Evolutionary conservation across 140 eudicot genomes (phyloP).

Genomic region (Erigeron philadelphicus): DNA sequence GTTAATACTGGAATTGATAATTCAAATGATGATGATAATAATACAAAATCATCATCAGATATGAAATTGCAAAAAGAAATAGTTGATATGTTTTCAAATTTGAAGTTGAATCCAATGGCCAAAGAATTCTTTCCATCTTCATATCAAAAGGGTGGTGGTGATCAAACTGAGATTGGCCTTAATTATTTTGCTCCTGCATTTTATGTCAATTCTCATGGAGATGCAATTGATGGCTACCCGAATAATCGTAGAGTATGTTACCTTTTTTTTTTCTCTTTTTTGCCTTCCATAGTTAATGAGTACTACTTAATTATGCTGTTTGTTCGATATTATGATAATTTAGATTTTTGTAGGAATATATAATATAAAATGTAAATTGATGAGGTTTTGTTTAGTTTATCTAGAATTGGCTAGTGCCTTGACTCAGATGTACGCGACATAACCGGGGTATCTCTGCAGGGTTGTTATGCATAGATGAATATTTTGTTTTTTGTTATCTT

Average conservation of each 20-base stretch:
- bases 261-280: conserved; percentile 21
- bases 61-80: conserved; percentile 50
- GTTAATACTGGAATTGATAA: conserved; percentile 27
- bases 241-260: conserved; percentile 61
- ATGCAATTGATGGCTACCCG: conserved; percentile 44
- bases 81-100: conserved; percentile 66
- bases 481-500: too few species aligned
- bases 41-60: conserved; percentile 51
- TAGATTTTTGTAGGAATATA: too few species aligned
- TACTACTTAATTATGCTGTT: too few species aligned
- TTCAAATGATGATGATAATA: conserved; percentile 14
- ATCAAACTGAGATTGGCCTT: conserved; percentile 33
- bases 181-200: conserved; percentile 42
- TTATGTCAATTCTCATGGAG: conserved; percentile 24
- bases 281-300: not conserved
- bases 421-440: too few species aligned
- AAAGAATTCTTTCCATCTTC: conserved; percentile 83
- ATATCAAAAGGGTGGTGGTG: conserved; percentile 23
- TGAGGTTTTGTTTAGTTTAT: too few species aligned
- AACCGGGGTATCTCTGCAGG: too few species aligned
- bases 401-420: too few species aligned
- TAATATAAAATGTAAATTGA: too few species aligned
- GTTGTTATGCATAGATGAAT: too few species aligned
- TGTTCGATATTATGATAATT: too few species aligned
- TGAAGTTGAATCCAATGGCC: conserved; percentile 87